Evolutionary conservation across 2,329 filamentous ascomycete species (phyloP).

Genomic region (Scedosporium boydii): DNA sequence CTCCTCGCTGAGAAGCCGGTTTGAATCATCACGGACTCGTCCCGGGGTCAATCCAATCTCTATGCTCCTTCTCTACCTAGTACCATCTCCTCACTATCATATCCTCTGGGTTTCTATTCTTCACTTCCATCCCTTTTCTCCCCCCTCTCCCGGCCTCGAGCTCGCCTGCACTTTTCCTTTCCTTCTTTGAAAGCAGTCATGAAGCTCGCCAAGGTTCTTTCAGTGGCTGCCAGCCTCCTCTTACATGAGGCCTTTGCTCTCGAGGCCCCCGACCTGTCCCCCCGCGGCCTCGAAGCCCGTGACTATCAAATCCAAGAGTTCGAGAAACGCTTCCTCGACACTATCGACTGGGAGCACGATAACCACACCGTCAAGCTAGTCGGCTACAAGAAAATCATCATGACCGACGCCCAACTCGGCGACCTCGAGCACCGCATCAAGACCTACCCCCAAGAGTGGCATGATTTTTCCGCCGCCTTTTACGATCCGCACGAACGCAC

Average conservation of each 20-base stretch:
- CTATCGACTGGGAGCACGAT: slow-evolving; percentile 6
- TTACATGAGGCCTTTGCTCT: background rate
- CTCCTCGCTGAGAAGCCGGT: background rate
- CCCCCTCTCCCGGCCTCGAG: background rate
- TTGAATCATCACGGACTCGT: background rate
- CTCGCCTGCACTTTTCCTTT: background rate
- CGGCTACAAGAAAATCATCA: slow-evolving; percentile 11
- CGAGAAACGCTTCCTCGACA: slow-evolving; percentile 9
- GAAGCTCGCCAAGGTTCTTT: background rate
- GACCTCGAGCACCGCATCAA: slow-evolving; percentile 5
- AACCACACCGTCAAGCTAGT: slow-evolving; percentile 11
- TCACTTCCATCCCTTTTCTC: background rate
- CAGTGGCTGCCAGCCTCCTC: background rate
- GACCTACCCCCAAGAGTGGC: slow-evolving; percentile 3
- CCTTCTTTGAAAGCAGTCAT: background rate
- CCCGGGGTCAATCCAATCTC: too few relatives aligned
- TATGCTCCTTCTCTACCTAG: too few relatives aligned
- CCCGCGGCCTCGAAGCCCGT: background rate
- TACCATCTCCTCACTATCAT: background rate
- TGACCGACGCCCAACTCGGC: slow-evolving; percentile 7
- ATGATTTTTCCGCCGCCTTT: slow-evolving; percentile 3
- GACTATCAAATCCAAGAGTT: slow-evolving; percentile 6
- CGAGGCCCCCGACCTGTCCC: background rate
- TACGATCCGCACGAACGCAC: slow-evolving; percentile 8
- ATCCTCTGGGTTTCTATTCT: background rate